Conservation (phyloP, 768 basidiomycete genomes). For the Mycena pura region DNA sequence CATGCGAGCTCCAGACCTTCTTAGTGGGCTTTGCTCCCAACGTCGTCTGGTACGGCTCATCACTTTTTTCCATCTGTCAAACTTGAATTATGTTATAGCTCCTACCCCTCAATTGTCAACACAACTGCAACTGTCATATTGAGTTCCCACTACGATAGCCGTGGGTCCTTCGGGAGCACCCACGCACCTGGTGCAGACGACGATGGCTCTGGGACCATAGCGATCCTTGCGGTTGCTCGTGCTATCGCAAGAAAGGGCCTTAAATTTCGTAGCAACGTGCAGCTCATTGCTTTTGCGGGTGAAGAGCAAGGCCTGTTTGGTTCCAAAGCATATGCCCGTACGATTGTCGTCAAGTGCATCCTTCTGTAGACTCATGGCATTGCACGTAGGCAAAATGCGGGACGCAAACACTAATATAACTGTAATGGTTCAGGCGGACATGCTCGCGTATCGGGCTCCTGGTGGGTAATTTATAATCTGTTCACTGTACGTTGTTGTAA, state of each 20-base stretch:
- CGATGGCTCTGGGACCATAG: slow-evolving; percentile 65
- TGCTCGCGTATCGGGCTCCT: slow-evolving; percentile 81
- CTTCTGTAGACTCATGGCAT: not conserved
- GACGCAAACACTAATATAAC: slow-evolving; percentile 68
- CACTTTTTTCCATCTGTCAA: not conserved
- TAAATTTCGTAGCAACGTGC: slow-evolving; percentile 77
- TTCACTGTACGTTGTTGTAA: not conserved
- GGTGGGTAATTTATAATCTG: not conserved
- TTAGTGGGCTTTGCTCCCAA: slow-evolving; percentile 81
- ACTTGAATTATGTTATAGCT: slow-evolving; percentile 43
- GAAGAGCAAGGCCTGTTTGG: slow-evolving; percentile 92
- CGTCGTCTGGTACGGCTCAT: slow-evolving; percentile 74
- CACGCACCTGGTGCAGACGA: slow-evolving; percentile 66
- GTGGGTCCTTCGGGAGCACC: slow-evolving; percentile 83
- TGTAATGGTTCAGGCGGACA: slow-evolving; percentile 90
- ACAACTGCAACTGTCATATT: slow-evolving; percentile 74
- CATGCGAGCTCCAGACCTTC: slow-evolving; percentile 73
- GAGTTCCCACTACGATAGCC: slow-evolving; percentile 90
- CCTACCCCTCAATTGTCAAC: slow-evolving; percentile 60
- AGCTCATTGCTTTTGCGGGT: slow-evolving; percentile 85
- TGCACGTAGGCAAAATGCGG: slow-evolving; percentile 60
- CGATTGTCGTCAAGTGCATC: slow-evolving; percentile 35
- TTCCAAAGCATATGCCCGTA: slow-evolving; percentile 80
- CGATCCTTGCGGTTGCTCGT: slow-evolving; percentile 81
- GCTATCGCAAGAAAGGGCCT: slow-evolving; percentile 71